A percentile compares a stretch with the other conserved stretches of the same genome.
phyloP scores from a whole-genome alignment of 129 eudicot species.

The Lactuca saligna region DNA sequence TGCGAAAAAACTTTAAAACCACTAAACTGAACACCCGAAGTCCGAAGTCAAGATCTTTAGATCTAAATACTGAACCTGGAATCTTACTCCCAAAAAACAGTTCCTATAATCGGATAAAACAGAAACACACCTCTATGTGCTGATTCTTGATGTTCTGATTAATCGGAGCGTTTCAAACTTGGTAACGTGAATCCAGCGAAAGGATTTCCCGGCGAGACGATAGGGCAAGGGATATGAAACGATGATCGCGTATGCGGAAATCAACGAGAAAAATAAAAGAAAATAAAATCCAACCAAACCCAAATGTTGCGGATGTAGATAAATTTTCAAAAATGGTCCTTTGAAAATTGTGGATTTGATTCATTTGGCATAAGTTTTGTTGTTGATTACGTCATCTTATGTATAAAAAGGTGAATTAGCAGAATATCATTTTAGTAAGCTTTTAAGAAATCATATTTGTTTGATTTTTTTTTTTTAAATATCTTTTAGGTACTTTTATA shows the following conservation, averaged over 20 bases:
- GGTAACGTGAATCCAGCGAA: background rate
- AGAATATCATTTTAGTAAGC: too few species aligned
- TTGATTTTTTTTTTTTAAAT: too few species aligned
- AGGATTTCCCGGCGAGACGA: background rate
- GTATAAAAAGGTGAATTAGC: too few species aligned
- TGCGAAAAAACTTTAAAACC: background rate
- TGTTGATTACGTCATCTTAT: too few species aligned
- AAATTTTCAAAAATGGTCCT: too few species aligned
- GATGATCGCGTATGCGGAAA: background rate
- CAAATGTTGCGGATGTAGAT: background rate
- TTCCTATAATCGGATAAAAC: background rate
- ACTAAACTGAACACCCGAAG: background rate
- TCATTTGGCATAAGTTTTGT: too few species aligned
- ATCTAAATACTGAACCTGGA: constrained; percentile 8
- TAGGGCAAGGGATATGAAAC: background rate
- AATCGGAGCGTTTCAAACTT: background rate
- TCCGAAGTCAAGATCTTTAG: background rate
- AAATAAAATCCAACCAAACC: background rate
- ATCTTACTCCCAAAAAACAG: background rate
- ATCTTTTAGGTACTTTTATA: too few species aligned
- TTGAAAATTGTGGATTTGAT: too few species aligned
- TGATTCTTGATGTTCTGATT: background rate
- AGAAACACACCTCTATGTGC: background rate
- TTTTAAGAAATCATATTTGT: too few species aligned
- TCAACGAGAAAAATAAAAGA: background rate